Evolutionary conservation across 257 asterid genomes (phyloP).

Genomic region (Paulownia fortunei): DNA sequence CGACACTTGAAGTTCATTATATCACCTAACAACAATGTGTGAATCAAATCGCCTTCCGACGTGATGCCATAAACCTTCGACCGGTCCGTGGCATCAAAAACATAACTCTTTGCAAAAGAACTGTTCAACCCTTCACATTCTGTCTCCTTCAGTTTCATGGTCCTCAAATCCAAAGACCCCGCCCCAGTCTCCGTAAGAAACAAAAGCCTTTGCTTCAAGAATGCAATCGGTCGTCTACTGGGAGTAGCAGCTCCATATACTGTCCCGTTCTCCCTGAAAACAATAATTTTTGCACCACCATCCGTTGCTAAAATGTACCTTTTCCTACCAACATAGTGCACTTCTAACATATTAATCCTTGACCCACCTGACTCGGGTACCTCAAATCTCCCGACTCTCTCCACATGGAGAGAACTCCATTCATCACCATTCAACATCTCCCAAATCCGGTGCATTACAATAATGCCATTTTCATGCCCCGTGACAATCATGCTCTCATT

Average conservation of each 20-base stretch:
- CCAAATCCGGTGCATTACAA: slow-evolving; percentile 82
- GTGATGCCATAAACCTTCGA: slow-evolving; percentile 91
- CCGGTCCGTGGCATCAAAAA: slow-evolving; percentile 80
- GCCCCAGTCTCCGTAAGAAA: slow-evolving; percentile 92
- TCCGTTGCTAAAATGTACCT: slow-evolving; percentile 70
- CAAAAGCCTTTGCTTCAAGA: slow-evolving; percentile 92
- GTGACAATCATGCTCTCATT: slow-evolving; percentile 82
- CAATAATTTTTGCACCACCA: slow-evolving; percentile 60
- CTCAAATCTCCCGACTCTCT: slow-evolving; percentile 56
- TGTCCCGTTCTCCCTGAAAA: slow-evolving; percentile 72
- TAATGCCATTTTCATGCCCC: slow-evolving; percentile 74
- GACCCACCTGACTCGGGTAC: slow-evolving; percentile 47
- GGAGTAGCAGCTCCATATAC: slow-evolving; percentile 67
- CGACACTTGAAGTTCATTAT: slow-evolving; percentile 89
- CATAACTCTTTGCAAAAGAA: slow-evolving; percentile 63
- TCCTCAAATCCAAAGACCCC: slow-evolving; percentile 91
- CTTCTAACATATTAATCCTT: slow-evolving; percentile 57
- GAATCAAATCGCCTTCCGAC: slow-evolving; percentile 75
- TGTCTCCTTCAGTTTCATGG: slow-evolving; percentile 84
- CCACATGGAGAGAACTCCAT: slow-evolving; percentile 57
- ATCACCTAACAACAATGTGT: slow-evolving; percentile 80
- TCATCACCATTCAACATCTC: slow-evolving; percentile 73
- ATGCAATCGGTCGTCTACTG: slow-evolving; percentile 65
- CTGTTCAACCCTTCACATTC: slow-evolving; percentile 87
- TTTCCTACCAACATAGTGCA: slow-evolving; percentile 87